A percentile compares a stretch with the other conserved stretches of the same genome.
Evolutionary conservation across 2,329 filamentous ascomycete species (phyloP).

Genomic region (Mycosphaerella sp.): DNA sequence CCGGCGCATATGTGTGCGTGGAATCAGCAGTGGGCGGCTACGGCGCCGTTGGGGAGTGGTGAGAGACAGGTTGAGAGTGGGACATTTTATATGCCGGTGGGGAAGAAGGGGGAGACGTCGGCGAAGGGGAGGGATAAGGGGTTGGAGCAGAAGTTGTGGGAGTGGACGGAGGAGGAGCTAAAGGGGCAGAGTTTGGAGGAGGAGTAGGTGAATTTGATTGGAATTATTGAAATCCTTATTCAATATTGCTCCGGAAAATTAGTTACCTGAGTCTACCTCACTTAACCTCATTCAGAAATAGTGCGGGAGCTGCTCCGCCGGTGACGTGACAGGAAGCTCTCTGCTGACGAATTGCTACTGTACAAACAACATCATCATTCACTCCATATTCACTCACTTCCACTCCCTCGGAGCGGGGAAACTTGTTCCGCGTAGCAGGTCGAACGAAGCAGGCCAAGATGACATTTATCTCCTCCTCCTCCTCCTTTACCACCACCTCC

Average conservation of each 20-base stretch:
- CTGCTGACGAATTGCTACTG: background rate
- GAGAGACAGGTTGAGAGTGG: conserved; percentile 14
- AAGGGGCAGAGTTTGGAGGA: conserved; percentile 2
- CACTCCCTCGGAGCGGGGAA: background rate
- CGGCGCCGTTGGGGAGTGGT: conserved; percentile 32
- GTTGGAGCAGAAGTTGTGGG: conserved; percentile 32
- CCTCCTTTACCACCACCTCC: background rate
- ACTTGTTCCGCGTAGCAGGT: background rate
- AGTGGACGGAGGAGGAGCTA: conserved; percentile 31
- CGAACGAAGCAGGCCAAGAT: background rate
- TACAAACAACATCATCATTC: background rate
- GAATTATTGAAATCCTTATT: no score
- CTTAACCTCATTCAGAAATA: no score
- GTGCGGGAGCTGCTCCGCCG: background rate
- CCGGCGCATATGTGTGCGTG: conserved; percentile 32
- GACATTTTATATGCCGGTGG: conserved; percentile 41
- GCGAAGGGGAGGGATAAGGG: conserved; percentile 22
- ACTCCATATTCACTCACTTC: background rate
- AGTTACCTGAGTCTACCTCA: no score
- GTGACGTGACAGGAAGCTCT: background rate
- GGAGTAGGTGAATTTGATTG: no score
- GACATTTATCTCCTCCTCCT: background rate
- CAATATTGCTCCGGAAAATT: no score
- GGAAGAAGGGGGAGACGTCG: conserved; percentile 22
- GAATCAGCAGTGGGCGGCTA: conserved; percentile 42